These are phyloP conservation scores for Haplosporangium sp. DNA, from an alignment of 371 early-diverging fungal species.

Conservation along the genomic window DNA sequence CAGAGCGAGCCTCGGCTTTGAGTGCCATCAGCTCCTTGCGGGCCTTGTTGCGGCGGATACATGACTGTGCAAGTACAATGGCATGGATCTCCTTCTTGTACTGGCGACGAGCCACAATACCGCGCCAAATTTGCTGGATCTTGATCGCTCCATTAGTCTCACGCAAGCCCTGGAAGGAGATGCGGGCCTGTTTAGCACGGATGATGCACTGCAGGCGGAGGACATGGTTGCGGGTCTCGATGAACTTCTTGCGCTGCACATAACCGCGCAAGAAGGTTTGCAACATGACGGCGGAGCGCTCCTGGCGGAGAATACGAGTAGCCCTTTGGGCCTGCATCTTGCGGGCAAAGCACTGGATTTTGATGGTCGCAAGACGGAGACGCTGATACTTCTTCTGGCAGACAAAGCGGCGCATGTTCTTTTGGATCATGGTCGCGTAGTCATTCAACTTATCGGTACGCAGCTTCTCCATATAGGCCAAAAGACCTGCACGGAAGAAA, in stretches of 20 bases:
- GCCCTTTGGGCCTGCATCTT: constrained; percentile 70
- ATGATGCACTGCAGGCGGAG: constrained; percentile 62
- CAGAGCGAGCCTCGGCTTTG: constrained; percentile 88
- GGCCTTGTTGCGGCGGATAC: constrained; percentile 82
- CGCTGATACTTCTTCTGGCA: constrained; percentile 75
- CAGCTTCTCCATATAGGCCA: constrained; percentile 92
- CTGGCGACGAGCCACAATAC: constrained; percentile 68
- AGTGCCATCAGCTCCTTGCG: constrained; percentile 65
- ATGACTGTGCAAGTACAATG: constrained; percentile 83
- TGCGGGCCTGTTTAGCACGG: constrained; percentile 70
- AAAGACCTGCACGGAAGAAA: constrained; percentile 98
- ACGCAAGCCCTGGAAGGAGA: constrained; percentile 64
- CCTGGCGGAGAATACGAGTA: constrained; percentile 68
- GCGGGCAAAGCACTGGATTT: constrained; percentile 73
- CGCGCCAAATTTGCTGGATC: constrained; percentile 78
- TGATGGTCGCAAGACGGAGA: constrained; percentile 65
- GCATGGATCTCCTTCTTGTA: constrained; percentile 62
- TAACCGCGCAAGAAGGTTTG: constrained; percentile 79
- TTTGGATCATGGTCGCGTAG: constrained; percentile 89
- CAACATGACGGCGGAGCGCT: constrained; percentile 78
- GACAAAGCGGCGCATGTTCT: constrained; percentile 85
- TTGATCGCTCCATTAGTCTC: constrained; percentile 77
- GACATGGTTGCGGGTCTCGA: constrained; percentile 43
- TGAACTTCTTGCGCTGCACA: constrained; percentile 67
- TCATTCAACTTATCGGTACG: constrained; percentile 84